A percentile compares a stretch with the other conserved stretches of the same genome.
Evolutionary conservation across 805 yeast genomes (phyloP).

Genomic region (Candida morakotiae): DNA sequence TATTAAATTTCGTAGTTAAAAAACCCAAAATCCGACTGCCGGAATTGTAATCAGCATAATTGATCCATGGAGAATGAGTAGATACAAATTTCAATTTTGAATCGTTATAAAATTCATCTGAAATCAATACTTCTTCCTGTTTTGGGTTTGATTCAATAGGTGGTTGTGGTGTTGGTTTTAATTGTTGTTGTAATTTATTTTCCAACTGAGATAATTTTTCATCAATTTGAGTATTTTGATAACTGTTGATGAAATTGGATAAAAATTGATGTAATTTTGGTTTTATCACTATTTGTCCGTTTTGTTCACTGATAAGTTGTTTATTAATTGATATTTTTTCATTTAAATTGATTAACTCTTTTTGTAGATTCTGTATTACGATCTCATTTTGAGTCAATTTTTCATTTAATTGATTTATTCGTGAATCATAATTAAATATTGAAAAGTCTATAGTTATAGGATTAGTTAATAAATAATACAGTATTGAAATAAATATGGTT

Average conservation of each 20-base stretch:
- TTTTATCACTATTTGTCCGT: conserved; percentile 31
- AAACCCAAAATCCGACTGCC: conserved; percentile 40
- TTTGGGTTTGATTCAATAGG: conserved; percentile 6
- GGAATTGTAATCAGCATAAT: conserved; percentile 36
- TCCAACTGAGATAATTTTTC: conserved; percentile 1
- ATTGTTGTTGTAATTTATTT: background rate
- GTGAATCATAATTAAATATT: background rate
- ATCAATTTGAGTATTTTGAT: conserved; percentile 6
- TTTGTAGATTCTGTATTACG: background rate
- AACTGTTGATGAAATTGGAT: conserved; percentile 4
- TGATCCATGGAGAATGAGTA: conserved; percentile 11
- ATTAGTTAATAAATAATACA: background rate
- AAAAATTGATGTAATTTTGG: conserved; percentile 31
- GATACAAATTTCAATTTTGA: background rate
- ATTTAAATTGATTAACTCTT: background rate
- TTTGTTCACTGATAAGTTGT: conserved; percentile 16
- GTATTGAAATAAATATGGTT: background rate
- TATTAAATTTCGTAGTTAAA: conserved; percentile 19
- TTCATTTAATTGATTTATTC: background rate
- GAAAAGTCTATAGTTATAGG: too few species aligned
- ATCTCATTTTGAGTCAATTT: background rate
- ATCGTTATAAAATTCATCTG: background rate
- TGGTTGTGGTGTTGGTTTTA: background rate
- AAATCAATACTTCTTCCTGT: background rate
- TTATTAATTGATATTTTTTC: background rate